Evolutionary conservation across 306 rosid genomes (phyloP).

Genomic region (Cyclanthera cordifolia): DNA sequence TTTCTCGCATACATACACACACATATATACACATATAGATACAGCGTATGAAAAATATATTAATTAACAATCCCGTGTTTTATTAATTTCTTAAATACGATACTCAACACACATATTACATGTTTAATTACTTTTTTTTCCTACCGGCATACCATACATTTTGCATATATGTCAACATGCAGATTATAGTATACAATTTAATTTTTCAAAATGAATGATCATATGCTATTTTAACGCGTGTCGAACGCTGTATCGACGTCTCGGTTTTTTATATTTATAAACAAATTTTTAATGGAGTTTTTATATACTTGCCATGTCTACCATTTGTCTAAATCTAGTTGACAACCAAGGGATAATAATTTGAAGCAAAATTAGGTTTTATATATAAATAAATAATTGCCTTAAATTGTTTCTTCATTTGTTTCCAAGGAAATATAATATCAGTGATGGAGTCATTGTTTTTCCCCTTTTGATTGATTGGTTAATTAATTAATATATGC

Average conservation of each 20-base stretch:
- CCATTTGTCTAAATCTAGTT: constrained; percentile 15
- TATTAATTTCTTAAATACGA: background rate
- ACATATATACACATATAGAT: background rate
- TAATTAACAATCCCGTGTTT: background rate
- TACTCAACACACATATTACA: background rate
- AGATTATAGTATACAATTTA: constrained; percentile 18
- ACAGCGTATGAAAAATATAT: background rate
- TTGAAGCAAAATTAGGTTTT: too few species aligned
- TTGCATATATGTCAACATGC: constrained; percentile 4
- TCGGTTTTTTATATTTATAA: background rate
- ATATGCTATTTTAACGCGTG: background rate
- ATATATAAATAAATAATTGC: too few species aligned
- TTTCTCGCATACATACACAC: background rate
- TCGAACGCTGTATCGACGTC: background rate
- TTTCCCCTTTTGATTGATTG: too few species aligned
- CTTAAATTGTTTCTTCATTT: too few species aligned
- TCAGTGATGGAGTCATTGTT: too few species aligned
- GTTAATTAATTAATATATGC: too few species aligned
- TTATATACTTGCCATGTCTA: background rate
- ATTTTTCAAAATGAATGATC: background rate
- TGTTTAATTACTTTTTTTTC: too few species aligned
- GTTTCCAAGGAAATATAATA: too few species aligned
- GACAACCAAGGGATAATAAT: background rate
- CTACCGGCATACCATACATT: constrained; percentile 1
- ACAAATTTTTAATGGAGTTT: background rate